Evolutionary conservation across 164 flowering plant species (phyloP), one percentile per base, ranked within the genome.

Genomic region (Aristolochia californica): DNA sequence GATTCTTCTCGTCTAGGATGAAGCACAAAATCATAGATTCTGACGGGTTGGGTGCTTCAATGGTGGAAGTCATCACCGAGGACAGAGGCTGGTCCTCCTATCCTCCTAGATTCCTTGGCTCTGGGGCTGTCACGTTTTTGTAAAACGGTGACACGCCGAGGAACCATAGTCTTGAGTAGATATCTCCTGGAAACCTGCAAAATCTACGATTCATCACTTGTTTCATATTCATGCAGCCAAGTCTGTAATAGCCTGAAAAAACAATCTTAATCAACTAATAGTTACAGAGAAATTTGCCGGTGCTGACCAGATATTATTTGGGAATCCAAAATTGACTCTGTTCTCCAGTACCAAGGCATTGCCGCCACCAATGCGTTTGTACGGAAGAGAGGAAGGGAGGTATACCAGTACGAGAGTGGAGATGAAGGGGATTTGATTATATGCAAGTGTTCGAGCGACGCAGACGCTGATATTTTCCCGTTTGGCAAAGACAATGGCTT

Each of bases 151-250:
- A 53, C 23, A n/a, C 20, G 24, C 1, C n/a, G 10, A 58, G 57
- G 27, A 25, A 13, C 72, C 72, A 69, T n/a, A 64, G 23, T 17
- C 72, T 58, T 11, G 53, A 40, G 50, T 60, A 69, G 17, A 26
- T 23, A 50, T 44, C 62, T n/a, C 58, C 58, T 25, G 65, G 72
- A 53, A 55, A 59, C 68, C 72, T 69, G 65, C 40, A 48, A 34
- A 26, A 27, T 11, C 14, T 28, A 17, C 18, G 30, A 17, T 28
- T 17, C 1, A 24, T 24, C 17, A 53, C 15, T 4, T 53, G 43
- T 24, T 53, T 16, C 26, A 25, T 23, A 14, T 23, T 22, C 17
- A 52, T 24, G 26, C 55, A 2, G 40, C 40, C 1, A 34, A 34
- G 10, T 20, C 3, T 51, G 23, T 5, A 20, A 14, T 13, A 20